Conservation (phyloP, 306 rosid genomes). For the Carpinus viminea region DNA sequence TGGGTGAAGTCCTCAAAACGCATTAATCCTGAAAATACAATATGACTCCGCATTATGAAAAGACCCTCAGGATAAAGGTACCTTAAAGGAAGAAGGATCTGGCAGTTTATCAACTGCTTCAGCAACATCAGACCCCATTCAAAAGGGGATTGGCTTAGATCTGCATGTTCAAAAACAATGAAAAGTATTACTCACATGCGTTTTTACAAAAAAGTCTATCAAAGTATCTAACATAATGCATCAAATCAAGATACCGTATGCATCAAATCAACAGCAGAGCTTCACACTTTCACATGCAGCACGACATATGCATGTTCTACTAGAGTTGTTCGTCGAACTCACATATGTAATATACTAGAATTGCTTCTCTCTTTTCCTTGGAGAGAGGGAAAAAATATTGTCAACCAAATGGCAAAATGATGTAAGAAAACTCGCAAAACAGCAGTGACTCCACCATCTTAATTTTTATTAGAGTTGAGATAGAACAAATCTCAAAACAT, state of each 20-base stretch:
- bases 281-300: slow-evolving; percentile 2
- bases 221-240: background rate
- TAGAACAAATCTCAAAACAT: background rate
- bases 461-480: background rate
- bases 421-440: background rate
- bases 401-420: background rate
- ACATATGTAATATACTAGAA: slow-evolving; percentile 3
- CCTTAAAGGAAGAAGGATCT: slow-evolving; percentile 60
- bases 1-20: slow-evolving; percentile 11
- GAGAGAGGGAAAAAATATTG: background rate
- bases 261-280: background rate
- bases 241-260: slow-evolving; percentile 4
- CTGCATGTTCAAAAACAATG: slow-evolving; percentile 39
- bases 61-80: slow-evolving; percentile 26
- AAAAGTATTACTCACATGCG: slow-evolving; percentile 24
- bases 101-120: slow-evolving; percentile 44
- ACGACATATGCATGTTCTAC: background rate
- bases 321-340: slow-evolving; percentile 10
- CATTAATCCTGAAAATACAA: slow-evolving; percentile 9
- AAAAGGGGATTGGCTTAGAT: slow-evolving; percentile 28
- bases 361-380: background rate
- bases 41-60: slow-evolving; percentile 10
- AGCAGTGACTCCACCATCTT: background rate
- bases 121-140: slow-evolving; percentile 72
- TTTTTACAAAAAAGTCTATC: slow-evolving; percentile 15